Evolutionary conservation across 2,329 filamentous ascomycete genomes (phyloP).

Genomic region (Neopestalotiopsis rosae): DNA sequence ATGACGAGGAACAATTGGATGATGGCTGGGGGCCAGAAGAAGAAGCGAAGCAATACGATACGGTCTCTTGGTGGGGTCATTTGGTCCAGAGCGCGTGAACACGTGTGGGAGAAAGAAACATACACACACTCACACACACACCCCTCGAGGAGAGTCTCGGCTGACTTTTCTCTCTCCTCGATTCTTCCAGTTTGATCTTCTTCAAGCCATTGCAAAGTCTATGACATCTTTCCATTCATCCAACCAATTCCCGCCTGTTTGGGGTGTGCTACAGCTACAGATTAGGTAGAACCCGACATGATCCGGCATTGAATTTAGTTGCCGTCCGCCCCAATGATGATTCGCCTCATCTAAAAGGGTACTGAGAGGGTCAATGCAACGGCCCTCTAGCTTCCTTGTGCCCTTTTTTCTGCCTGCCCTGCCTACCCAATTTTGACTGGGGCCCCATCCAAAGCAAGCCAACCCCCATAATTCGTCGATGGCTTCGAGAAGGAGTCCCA

Average conservation of each 20-base stretch:
- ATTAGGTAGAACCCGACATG: background rate
- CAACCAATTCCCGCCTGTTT: too few relatives aligned
- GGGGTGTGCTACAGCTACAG: background rate
- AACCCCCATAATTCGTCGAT: background rate
- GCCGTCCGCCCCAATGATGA: background rate
- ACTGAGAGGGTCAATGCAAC: background rate
- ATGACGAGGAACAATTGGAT: background rate
- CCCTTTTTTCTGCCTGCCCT: background rate
- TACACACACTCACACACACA: background rate
- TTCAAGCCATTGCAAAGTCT: too few relatives aligned
- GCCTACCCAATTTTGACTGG: background rate
- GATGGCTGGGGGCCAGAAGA: background rate
- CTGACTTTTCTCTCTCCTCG: background rate
- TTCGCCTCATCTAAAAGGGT: background rate
- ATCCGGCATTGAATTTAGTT: conserved; percentile 3
- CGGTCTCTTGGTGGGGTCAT: background rate
- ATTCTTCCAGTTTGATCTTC: background rate
- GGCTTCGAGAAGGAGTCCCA: background rate
- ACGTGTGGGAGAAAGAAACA: background rate
- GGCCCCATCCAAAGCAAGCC: background rate
- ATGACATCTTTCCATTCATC: too few relatives aligned
- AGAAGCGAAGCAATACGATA: background rate
- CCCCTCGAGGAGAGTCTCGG: background rate
- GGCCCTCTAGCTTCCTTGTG: background rate
- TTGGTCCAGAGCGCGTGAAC: background rate